Conservation (phyloP, 2,329 filamentous ascomycete genomes). For the Botrytis elliptica region DNA sequence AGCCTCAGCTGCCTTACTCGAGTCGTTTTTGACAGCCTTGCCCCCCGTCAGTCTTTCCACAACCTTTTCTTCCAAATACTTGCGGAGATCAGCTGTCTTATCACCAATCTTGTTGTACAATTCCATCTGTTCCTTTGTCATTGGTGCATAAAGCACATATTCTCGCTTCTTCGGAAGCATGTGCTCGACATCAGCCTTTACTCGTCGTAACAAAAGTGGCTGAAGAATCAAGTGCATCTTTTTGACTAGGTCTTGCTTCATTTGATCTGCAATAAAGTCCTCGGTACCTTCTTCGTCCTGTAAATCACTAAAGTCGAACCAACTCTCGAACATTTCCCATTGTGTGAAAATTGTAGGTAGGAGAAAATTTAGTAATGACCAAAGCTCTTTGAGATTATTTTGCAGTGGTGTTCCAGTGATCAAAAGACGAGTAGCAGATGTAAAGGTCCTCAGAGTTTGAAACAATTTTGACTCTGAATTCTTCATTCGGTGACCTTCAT, state of each 20-base stretch:
- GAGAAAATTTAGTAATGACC: conserved; percentile 92
- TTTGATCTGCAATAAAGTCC: conserved; percentile 75
- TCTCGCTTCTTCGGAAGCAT: conserved; percentile 94
- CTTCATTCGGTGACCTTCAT: conserved; percentile 96
- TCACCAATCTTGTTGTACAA: conserved; percentile 70
- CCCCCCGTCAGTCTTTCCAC: conserved; percentile 59
- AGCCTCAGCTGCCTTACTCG: conserved; percentile 24
- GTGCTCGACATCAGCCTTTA: conserved; percentile 91
- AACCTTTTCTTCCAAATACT: conserved; percentile 80
- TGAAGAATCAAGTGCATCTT: conserved; percentile 93
- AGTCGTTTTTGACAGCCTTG: conserved; percentile 45
- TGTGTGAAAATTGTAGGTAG: conserved; percentile 91
- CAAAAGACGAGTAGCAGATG: conserved; percentile 83
- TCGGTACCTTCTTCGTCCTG: conserved; percentile 78
- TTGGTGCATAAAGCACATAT: conserved; percentile 90
- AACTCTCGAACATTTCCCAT: conserved; percentile 87
- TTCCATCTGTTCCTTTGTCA: conserved; percentile 88
- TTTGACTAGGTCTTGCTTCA: conserved; percentile 74
- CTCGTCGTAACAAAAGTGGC: conserved; percentile 79
- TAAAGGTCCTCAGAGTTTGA: conserved; percentile 81
- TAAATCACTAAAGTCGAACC: conserved; percentile 95
- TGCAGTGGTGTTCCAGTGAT: conserved; percentile 95
- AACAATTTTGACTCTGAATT: conserved; percentile 94
- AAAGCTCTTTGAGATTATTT: conserved; percentile 92
- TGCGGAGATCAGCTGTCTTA: conserved; percentile 59